Conservation (phyloP, 164 flowering plant genomes). For the Vitis vinifera region ASM3070453v1 NC_081811.1:21993001-21993500, state of each 20-base stretch:
- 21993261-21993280: constrained; percentile 76
- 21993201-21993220: constrained; percentile 75
- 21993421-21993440: constrained; percentile 83
- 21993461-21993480: constrained; percentile 95
- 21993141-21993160: constrained; percentile 77
- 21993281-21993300: constrained; percentile 78
- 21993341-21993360: no score
- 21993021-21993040: no score
- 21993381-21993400: neutral
- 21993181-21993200: constrained; percentile 66
- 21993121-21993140: constrained; percentile 81
- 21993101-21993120: neutral
- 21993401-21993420: constrained; percentile 7
- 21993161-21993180: constrained; percentile 52
- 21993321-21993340: constrained; percentile 56
- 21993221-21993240: constrained; percentile 68
- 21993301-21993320: constrained; percentile 92
- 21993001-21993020: no score
- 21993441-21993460: constrained; percentile 94
- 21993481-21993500: neutral
- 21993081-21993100: no score
- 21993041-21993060: no score
- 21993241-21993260: constrained; percentile 49
- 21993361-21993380: neutral
- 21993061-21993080: no score